These are phyloP conservation scores for Cubamyces sp. DNA, from an alignment of 768 basidiomycete species.

Conservation along the genomic window DNA sequence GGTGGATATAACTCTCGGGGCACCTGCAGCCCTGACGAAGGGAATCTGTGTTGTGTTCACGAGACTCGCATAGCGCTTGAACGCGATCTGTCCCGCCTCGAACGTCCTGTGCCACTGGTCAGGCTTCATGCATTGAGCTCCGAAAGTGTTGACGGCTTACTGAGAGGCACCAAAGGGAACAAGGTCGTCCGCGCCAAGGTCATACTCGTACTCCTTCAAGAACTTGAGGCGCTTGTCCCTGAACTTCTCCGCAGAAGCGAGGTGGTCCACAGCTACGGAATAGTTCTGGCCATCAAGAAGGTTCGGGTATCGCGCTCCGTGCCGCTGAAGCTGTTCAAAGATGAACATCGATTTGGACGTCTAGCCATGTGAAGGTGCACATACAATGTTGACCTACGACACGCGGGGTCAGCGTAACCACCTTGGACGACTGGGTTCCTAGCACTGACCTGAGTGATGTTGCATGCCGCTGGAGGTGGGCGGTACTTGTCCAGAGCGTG, in stretches of 20 bases:
- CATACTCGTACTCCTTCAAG: conserved; percentile 58
- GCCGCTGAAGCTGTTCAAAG: conserved; percentile 67
- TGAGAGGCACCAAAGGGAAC: conserved; percentile 70
- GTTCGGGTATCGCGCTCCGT: conserved; percentile 82
- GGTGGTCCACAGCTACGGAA: conserved; percentile 55
- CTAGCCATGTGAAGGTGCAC: conserved; percentile 26
- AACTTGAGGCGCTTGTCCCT: conserved; percentile 57
- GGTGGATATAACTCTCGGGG: conserved; percentile 63
- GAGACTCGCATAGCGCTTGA: conserved; percentile 56
- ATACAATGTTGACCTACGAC: conserved; percentile 61
- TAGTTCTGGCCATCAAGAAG: conserved; percentile 44
- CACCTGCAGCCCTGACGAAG: conserved; percentile 55
- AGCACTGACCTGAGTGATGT: conserved; percentile 54
- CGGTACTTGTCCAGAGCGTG: conserved; percentile 50
- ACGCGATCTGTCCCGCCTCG: conserved; percentile 56
- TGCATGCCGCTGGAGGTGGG: conserved; percentile 51
- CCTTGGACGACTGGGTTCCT: too few species aligned
- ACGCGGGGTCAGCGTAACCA: neutral
- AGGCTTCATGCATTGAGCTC: neutral
- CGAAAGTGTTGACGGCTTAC: conserved; percentile 41
- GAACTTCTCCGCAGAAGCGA: conserved; percentile 51
- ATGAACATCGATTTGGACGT: neutral
- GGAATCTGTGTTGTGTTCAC: conserved; percentile 50
- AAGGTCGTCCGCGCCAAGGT: conserved; percentile 59
- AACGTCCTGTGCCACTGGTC: conserved; percentile 42